These are phyloP conservation scores for Platanthera zijinensis DNA, from an alignment of 106 monocot species.

Conservation along the genomic window DNA sequence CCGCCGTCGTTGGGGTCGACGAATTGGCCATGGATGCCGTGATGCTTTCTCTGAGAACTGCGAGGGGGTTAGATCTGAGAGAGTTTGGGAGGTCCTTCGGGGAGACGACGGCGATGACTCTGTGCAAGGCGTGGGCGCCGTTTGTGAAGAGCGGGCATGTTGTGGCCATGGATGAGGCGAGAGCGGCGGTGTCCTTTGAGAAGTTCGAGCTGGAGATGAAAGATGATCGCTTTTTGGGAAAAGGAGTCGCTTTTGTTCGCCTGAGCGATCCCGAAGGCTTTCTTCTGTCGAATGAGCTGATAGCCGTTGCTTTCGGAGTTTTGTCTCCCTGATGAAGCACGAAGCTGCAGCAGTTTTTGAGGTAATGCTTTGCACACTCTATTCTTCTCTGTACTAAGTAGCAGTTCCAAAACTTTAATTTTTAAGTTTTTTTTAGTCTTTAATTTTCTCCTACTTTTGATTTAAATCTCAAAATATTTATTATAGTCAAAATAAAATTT, in stretches of 20 bases:
- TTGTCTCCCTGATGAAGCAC: conserved; percentile 39
- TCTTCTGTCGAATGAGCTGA: conserved; percentile 89
- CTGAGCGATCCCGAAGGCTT: conserved; percentile 94
- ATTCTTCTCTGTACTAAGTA: too few species aligned
- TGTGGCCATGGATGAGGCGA: conserved; percentile 42
- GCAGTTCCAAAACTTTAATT: too few species aligned
- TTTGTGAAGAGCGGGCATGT: conserved; percentile 64
- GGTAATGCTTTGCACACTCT: not conserved
- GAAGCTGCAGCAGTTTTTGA: not conserved
- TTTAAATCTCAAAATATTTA: too few species aligned
- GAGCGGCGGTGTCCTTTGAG: conserved; percentile 9
- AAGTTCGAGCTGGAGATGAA: conserved; percentile 23
- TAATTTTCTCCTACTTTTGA: too few species aligned
- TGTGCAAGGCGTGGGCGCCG: conserved; percentile 47
- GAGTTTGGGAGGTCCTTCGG: conserved; percentile 47
- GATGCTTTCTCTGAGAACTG: conserved; percentile 91
- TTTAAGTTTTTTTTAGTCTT: too few species aligned
- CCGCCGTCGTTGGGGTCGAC: conserved; percentile 11
- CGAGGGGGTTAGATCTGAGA: conserved; percentile 66
- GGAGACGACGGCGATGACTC: conserved; percentile 6
- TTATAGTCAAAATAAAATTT: too few species aligned
- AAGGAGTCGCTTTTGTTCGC: conserved; percentile 33
- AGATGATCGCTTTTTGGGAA: not conserved
- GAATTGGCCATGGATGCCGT: conserved; percentile 88
- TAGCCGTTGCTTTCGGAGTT: conserved; percentile 68